phyloP scores from a whole-genome alignment of 345 rosid species.

The Citrus glauca region DNA sequence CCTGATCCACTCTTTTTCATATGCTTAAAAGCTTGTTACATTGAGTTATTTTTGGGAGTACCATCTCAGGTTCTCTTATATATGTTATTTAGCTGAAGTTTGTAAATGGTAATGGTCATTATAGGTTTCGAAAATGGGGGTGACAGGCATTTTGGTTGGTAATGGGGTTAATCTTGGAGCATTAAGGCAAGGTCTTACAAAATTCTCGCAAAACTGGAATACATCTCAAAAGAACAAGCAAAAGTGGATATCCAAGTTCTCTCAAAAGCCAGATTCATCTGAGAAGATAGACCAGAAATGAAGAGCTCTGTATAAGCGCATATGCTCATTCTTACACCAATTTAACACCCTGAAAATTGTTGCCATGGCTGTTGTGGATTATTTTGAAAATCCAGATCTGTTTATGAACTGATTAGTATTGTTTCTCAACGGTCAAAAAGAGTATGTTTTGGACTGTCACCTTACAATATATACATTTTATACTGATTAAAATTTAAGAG shows the following conservation, averaged over 20 bases:
- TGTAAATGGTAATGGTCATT: background rate
- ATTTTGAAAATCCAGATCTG: background rate
- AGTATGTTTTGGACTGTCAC: background rate
- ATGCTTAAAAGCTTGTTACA: background rate
- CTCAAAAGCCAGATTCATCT: constrained; percentile 49
- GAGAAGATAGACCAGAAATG: constrained; percentile 26
- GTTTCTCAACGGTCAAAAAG: background rate
- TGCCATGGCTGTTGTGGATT: background rate
- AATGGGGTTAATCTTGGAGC: constrained; percentile 78
- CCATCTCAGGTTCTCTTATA: background rate
- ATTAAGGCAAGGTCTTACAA: constrained; percentile 65
- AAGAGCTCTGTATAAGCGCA: background rate
- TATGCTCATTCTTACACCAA: background rate
- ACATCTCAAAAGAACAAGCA: constrained; percentile 58
- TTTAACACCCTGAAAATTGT: background rate
- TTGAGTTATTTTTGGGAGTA: background rate
- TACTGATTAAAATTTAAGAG: background rate
- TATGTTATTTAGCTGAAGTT: background rate
- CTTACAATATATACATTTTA: background rate
- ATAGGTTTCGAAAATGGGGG: constrained; percentile 85
- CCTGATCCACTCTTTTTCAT: background rate
- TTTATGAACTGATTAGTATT: background rate
- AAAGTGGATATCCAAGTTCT: constrained; percentile 54
- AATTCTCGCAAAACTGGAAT: constrained; percentile 49
- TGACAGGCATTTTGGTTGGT: constrained; percentile 55